These are phyloP conservation scores for Exophiala sideris DNA, from an alignment of 2,329 filamentous ascomycete genomes.

Conservation along the genomic window DNA sequence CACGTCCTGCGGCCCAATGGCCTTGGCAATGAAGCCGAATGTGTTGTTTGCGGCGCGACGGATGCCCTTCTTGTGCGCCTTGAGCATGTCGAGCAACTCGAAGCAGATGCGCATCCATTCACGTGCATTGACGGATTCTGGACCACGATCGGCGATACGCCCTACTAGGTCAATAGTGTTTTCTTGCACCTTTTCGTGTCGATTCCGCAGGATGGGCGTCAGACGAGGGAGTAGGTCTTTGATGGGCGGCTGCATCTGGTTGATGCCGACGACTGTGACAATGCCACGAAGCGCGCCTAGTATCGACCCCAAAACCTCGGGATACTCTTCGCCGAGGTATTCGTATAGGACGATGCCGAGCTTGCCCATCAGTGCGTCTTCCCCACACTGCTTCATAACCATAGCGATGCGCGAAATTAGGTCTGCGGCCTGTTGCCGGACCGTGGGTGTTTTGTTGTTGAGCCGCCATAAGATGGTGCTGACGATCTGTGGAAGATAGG, in stretches of 20 bases:
- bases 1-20: slow-evolving; percentile 96
- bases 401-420: slow-evolving; percentile 95
- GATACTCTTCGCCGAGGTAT: slow-evolving; percentile 97
- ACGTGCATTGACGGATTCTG: slow-evolving; percentile 91
- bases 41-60: slow-evolving; percentile 98
- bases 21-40: slow-evolving; percentile 98
- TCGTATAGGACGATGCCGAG: slow-evolving; percentile 93
- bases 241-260: slow-evolving; percentile 97
- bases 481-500: slow-evolving; percentile 94
- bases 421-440: slow-evolving; percentile 94
- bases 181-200: slow-evolving; percentile 98
- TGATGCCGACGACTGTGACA: slow-evolving; percentile 95
- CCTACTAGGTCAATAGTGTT: slow-evolving; percentile 98
- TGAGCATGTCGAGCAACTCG: slow-evolving; percentile 97
- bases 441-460: slow-evolving; percentile 96
- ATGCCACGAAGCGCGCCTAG: slow-evolving; percentile 92
- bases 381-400: slow-evolving; percentile 98
- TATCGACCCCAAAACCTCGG: slow-evolving; percentile 94
- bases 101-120: slow-evolving; percentile 99
- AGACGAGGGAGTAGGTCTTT: slow-evolving; percentile 91
- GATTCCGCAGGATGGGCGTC: slow-evolving; percentile 96
- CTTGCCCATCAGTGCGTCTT: slow-evolving; percentile 93
- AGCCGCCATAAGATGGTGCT: slow-evolving; percentile 93
- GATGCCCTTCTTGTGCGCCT: slow-evolving; percentile 99
- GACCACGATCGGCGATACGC: slow-evolving; percentile 93